Base-by-base conservation (phyloP, 2,329 filamentous ascomycete genomes). In the Alternaria consortialis region DNA sequence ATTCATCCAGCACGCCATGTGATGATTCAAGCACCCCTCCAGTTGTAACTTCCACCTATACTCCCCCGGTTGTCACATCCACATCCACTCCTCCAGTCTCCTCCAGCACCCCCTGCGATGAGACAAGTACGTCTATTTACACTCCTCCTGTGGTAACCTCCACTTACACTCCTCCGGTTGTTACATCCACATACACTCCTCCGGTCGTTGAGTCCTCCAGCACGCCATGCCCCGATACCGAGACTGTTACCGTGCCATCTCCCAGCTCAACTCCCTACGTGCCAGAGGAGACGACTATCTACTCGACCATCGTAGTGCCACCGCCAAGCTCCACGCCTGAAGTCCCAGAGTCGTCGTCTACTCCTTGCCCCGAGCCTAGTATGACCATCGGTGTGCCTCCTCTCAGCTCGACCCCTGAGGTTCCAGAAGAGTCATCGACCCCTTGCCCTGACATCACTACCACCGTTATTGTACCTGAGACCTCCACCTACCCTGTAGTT, bases 341-440 rank as follows among this genome's bases (percentile, higher is more conserved):
- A 42, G n/a, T 43, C 13, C 47, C 47, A 25, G 39, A 42, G n/a
- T 34, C 31, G 32, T 36, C 59, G 2, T 23, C 44, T 32, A 48
- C 56, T 20, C 32, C 46, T 34, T 51, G 29, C 47, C 29, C 47
- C 7, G 47, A 50, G 31, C 29, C 36, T 15, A 40, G 36, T 13
- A 48, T 32, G 48, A 31, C 48, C 60, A 4, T 42, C 12, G 17
- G 20, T 52, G 42, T 58, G 12, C 42, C 43, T 25, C 34, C 40
- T 12, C 32, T 54, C 59, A 5, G 48, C 58, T 40, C 55, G 57
- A 27, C 57, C 53, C 37, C 31, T 29, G 31, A 27, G 15, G 53
- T 47, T 17, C 52, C 52, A 13, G 12, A 54, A 39, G 39, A 37
- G 47, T 25, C 51, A 25, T 43, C 51, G 12, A 52, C 34, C 27